Conservation (phyloP, 73 alveolate species). For the Symbiodinium natans region DNA sequence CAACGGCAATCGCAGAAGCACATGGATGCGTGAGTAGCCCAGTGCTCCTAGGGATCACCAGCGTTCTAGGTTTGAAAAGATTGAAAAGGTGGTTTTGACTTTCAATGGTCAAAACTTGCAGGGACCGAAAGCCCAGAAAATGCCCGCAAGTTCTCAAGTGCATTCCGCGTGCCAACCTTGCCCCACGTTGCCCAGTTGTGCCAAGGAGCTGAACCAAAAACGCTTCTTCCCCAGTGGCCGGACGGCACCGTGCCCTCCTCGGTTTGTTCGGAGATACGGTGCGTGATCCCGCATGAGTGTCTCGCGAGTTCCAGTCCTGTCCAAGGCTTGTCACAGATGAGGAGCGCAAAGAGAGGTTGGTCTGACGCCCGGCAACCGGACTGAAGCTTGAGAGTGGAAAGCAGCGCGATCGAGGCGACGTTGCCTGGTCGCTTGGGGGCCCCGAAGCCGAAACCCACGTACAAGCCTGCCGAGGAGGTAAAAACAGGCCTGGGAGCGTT, state of each 20-base stretch:
- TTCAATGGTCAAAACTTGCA: too few species aligned
- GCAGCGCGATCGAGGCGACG: constrained; percentile 12
- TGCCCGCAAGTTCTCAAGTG: too few species aligned
- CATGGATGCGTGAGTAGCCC: too few species aligned
- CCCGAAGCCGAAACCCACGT: constrained; percentile 7
- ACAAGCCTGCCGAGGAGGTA: constrained; percentile 37
- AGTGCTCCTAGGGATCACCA: too few species aligned
- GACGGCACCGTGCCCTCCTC: neutral
- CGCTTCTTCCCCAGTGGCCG: constrained; percentile 45
- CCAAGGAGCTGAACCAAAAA: constrained; percentile 45
- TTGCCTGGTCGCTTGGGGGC: constrained; percentile 63
- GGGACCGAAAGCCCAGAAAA: too few species aligned
- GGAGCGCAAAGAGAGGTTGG: constrained; percentile 26
- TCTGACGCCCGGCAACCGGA: neutral
- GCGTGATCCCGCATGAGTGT: neutral
- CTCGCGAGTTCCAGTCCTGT: neutral
- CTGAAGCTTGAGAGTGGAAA: neutral
- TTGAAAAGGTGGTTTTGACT: too few species aligned
- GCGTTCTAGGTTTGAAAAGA: neutral
- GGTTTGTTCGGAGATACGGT: neutral
- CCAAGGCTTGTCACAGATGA: constrained; percentile 38
- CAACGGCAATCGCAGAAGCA: too few species aligned
- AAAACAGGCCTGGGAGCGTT: constrained; percentile 25
- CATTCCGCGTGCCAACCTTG: too few species aligned
- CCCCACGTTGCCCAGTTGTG: neutral